Conservation (phyloP, 2,329 filamentous ascomycete genomes). For the Talaromyces pinophilus region DNA sequence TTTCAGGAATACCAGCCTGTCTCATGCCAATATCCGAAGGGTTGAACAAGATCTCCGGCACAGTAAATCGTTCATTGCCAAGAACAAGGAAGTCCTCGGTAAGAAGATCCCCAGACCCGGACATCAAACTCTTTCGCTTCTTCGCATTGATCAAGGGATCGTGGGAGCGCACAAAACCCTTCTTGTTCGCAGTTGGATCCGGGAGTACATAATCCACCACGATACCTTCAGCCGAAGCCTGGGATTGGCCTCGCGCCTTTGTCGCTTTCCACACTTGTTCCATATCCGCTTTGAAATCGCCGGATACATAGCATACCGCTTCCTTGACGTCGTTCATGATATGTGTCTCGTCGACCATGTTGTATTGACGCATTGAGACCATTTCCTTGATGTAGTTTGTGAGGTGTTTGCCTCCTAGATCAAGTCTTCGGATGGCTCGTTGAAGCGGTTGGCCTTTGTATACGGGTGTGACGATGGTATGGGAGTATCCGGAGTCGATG, state of each 20-base stretch:
- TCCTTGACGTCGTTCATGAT: constrained; percentile 98
- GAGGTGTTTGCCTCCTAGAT: constrained; percentile 87
- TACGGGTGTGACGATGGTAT: constrained; percentile 86
- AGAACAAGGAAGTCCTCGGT: constrained; percentile 82
- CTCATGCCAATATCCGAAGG: constrained; percentile 82
- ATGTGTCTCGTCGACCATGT: constrained; percentile 90
- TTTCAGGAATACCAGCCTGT: constrained; percentile 77
- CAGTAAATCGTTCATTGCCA: constrained; percentile 86
- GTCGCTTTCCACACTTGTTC: constrained; percentile 83
- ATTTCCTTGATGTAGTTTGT: constrained; percentile 91
- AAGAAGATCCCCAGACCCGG: constrained; percentile 49
- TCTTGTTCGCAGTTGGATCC: constrained; percentile 65
- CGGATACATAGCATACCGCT: constrained; percentile 76
- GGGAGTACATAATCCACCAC: constrained; percentile 91
- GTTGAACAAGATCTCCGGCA: constrained; percentile 86
- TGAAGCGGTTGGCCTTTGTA: constrained; percentile 80
- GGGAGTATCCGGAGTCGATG: constrained; percentile 88
- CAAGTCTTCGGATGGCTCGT: constrained; percentile 76
- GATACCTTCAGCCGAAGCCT: constrained; percentile 48
- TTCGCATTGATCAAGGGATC: constrained; percentile 65
- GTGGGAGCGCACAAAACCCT: constrained; percentile 75
- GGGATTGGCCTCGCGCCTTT: constrained; percentile 41
- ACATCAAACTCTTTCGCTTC: constrained; percentile 51
- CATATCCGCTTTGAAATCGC: constrained; percentile 74
- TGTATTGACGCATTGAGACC: constrained; percentile 87